Evolutionary conservation across 306 rosid genomes (phyloP).

Genomic region (Rosa persica): DNA sequence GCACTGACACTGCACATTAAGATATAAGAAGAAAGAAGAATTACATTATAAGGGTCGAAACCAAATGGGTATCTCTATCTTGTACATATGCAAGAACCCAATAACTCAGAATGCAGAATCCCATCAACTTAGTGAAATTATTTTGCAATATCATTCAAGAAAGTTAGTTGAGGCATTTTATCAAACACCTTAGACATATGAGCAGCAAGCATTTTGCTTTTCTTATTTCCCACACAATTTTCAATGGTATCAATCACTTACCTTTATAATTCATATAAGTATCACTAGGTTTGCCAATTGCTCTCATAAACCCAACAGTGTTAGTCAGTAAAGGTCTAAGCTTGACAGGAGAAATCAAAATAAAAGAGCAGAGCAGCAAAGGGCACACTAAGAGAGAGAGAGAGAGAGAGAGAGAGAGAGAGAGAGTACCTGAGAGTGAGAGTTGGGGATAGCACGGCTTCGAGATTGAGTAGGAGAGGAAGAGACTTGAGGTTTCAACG

Average conservation of each 20-base stretch:
- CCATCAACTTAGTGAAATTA: neutral
- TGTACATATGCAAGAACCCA: neutral
- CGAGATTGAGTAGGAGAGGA: neutral
- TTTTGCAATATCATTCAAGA: neutral
- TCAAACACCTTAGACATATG: constrained; percentile 8
- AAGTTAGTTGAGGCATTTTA: neutral
- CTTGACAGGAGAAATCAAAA: neutral
- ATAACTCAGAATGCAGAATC: neutral
- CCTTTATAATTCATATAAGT: neutral
- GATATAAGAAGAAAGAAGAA: neutral
- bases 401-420: neutral
- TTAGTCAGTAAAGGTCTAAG: neutral
- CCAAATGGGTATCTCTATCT: neutral
- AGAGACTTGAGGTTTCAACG: neutral
- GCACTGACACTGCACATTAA: constrained; percentile 14
- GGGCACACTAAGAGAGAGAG: neutral
- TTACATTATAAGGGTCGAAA: neutral
- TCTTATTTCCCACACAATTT: neutral
- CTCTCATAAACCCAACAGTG: neutral
- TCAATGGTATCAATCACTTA: neutral
- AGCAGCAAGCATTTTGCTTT: neutral
- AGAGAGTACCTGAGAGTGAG: neutral
- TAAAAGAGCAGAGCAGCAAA: neutral
- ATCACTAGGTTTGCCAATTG: neutral
- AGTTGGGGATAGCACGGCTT: neutral